Evolutionary conservation across 306 rosid species (phyloP).

Genomic region (Rosa lucieae): DNA sequence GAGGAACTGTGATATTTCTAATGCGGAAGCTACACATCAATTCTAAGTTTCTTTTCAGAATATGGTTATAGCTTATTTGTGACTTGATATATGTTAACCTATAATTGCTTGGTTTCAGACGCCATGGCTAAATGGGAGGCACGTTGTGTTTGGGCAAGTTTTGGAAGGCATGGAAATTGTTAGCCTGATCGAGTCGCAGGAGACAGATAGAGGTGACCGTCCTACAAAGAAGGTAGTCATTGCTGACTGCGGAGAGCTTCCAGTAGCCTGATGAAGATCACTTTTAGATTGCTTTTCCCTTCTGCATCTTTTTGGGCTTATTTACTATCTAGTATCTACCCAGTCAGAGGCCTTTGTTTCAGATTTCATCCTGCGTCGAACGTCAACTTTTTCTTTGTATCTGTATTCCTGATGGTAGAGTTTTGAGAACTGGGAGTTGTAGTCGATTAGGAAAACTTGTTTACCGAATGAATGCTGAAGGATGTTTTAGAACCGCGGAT

Average conservation of each 20-base stretch:
- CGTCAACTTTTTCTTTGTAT: not conserved
- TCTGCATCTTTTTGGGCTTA: slow-evolving; percentile 14
- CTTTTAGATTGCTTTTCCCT: not conserved
- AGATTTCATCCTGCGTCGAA: slow-evolving; percentile 5
- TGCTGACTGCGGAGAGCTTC: slow-evolving; percentile 84
- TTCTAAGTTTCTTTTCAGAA: not conserved
- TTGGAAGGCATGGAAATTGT: slow-evolving; percentile 90
- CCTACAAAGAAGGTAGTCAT: slow-evolving; percentile 88
- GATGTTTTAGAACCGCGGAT: not conserved
- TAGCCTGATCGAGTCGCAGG: slow-evolving; percentile 74
- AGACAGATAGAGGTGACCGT: slow-evolving; percentile 91
- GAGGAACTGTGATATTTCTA: not conserved
- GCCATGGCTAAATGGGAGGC: slow-evolving; percentile 91
- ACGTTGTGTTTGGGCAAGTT: slow-evolving; percentile 98
- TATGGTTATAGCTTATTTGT: not conserved
- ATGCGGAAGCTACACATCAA: not conserved
- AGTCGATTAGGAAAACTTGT: not conserved
- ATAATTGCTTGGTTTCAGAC: slow-evolving; percentile 55
- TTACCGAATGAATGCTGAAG: not conserved
- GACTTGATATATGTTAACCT: slow-evolving; percentile 2
- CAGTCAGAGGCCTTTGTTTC: slow-evolving; percentile 20
- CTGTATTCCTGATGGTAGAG: not conserved
- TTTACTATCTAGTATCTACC: slow-evolving; percentile 20
- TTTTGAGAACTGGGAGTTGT: not conserved
- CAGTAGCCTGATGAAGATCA: slow-evolving; percentile 49